A percentile compares a stretch with the other conserved stretches of the same genome.
Evolutionary conservation across 108 stramenopile genomes (phyloP).

Genomic region (Cylindrotheca closterium): DNA sequence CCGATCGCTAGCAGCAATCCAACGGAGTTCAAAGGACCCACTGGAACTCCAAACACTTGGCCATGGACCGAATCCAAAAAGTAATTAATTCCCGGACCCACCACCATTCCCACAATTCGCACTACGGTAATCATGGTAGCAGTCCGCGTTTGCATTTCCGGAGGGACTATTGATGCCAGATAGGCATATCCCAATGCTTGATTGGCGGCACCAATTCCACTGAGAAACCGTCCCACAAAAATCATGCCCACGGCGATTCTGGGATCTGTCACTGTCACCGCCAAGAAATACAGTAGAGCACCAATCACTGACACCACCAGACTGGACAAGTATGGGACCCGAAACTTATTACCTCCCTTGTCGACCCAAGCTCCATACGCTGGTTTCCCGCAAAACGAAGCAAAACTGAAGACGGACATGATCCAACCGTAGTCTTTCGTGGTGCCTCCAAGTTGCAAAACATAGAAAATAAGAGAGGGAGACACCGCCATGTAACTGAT

Average conservation of each 20-base stretch:
- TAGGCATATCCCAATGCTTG: slow-evolving; percentile 68
- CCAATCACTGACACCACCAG: slow-evolving; percentile 45
- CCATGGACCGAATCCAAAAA: slow-evolving; percentile 47
- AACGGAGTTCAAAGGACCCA: slow-evolving; percentile 69
- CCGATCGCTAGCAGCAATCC: slow-evolving; percentile 53
- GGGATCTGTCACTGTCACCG: neutral
- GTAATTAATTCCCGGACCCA: slow-evolving; percentile 58
- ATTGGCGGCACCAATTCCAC: slow-evolving; percentile 67
- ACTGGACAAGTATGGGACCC: slow-evolving; percentile 48
- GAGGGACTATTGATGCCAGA: slow-evolving; percentile 46
- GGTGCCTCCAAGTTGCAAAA: slow-evolving; percentile 50
- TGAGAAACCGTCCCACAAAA: slow-evolving; percentile 52
- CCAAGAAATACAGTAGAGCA: slow-evolving; percentile 58
- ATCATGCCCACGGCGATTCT: slow-evolving; percentile 38
- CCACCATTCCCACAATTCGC: slow-evolving; percentile 67
- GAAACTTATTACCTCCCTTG: slow-evolving; percentile 46
- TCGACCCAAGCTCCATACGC: slow-evolving; percentile 62
- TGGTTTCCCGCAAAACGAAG: slow-evolving; percentile 68
- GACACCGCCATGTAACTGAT: slow-evolving; percentile 74
- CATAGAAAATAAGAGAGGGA: slow-evolving; percentile 75
- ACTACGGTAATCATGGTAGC: slow-evolving; percentile 52
- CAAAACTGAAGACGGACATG: slow-evolving; percentile 56
- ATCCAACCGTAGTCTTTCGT: slow-evolving; percentile 66
- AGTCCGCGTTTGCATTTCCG: slow-evolving; percentile 47
- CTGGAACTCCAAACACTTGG: slow-evolving; percentile 1